These are phyloP conservation scores for Cafeteria roenbergensis DNA, from an alignment of 108 stramenopile species.

Conservation along the genomic window DNA sequence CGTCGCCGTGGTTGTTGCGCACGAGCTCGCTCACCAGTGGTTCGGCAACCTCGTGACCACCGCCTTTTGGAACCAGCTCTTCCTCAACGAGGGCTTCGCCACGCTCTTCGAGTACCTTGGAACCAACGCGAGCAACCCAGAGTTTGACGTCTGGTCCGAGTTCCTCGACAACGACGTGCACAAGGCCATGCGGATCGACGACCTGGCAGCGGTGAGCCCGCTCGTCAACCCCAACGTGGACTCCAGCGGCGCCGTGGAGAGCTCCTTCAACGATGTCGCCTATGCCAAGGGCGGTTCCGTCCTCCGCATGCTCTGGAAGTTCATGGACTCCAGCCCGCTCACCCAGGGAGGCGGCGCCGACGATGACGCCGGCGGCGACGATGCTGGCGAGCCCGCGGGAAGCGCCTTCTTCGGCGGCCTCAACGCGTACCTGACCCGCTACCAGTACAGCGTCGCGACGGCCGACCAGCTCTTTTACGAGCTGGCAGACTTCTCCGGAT, in stretches of 20 bases:
- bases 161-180: slow-evolving; percentile 66
- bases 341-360: too few relatives aligned
- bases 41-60: slow-evolving; percentile 93
- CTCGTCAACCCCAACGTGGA: slow-evolving; percentile 65
- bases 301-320: slow-evolving; percentile 30
- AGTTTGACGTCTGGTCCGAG: slow-evolving; percentile 69
- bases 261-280: slow-evolving; percentile 87
- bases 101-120: slow-evolving; percentile 68
- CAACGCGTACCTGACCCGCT: slow-evolving; percentile 18
- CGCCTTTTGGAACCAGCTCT: slow-evolving; percentile 90
- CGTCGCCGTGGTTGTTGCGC: slow-evolving; percentile 85
- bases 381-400: slow-evolving; percentile 28
- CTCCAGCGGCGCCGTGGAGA: slow-evolving; percentile 85
- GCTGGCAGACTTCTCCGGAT: not conserved
- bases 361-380: not conserved
- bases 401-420: slow-evolving; percentile 35
- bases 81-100: slow-evolving; percentile 94
- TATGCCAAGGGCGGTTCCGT: slow-evolving; percentile 53
- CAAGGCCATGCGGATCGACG: slow-evolving; percentile 67
- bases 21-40: slow-evolving; percentile 92
- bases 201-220: slow-evolving; percentile 66
- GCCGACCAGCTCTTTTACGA: not conserved
- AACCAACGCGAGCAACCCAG: slow-evolving; percentile 56
- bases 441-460: slow-evolving; percentile 30
- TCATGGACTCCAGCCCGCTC: too few relatives aligned